Conservation (phyloP, 164 flowering plant species). For the Cinnamomum micranthum region DNA sequence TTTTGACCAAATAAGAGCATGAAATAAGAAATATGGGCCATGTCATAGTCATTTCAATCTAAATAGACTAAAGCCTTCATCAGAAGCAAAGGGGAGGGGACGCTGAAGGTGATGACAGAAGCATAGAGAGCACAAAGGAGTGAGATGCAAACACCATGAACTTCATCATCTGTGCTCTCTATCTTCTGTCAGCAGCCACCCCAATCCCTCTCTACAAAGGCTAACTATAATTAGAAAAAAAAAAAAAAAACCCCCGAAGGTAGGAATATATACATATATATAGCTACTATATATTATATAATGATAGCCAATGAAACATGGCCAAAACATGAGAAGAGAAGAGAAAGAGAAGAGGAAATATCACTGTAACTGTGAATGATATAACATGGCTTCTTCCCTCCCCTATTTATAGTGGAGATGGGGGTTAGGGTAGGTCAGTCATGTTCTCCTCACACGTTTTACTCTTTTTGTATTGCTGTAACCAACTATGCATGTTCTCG, state of each 20-base stretch:
- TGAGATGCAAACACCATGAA: slow-evolving; percentile 31
- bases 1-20: not conserved
- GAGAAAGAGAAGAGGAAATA: not conserved
- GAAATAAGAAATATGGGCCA: not conserved
- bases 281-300: not conserved
- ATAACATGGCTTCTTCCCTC: not conserved
- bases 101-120: slow-evolving; percentile 28
- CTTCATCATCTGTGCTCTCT: slow-evolving; percentile 22
- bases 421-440: not conserved
- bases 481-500: not conserved
- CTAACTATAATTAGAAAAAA: no score
- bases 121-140: slow-evolving; percentile 71
- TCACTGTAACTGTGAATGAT: not conserved
- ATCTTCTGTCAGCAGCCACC: slow-evolving; percentile 33
- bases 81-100: slow-evolving; percentile 1
- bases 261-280: not conserved
- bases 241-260: not conserved
- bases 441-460: not conserved
- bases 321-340: not conserved
- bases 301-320: not conserved
- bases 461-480: not conserved
- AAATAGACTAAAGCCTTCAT: not conserved
- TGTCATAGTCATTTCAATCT: not conserved
- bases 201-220: not conserved
- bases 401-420: slow-evolving; percentile 11